Conservation (phyloP, 1,284 basidiomycete species). For the Cryptococcus neoformans region DNA sequence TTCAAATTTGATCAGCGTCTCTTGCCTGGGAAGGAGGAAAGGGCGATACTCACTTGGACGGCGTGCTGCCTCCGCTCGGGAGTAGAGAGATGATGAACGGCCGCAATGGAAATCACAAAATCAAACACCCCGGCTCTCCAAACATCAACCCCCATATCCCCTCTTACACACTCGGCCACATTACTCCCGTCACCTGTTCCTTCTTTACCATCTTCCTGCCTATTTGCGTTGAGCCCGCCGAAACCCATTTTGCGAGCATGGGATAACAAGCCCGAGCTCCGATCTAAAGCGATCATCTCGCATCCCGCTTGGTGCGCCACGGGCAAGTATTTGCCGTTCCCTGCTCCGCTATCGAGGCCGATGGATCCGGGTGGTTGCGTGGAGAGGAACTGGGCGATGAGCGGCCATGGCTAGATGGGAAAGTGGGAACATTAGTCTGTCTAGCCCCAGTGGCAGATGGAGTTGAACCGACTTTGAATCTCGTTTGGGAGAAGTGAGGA, state of each 20-base stretch:
- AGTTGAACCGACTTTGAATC: constrained; percentile 69
- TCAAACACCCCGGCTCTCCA: constrained; percentile 79
- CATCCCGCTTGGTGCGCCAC: constrained; percentile 51
- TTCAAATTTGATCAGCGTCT: background rate
- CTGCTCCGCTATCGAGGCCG: constrained; percentile 92
- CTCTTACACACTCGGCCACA: constrained; percentile 40
- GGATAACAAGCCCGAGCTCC: constrained; percentile 69
- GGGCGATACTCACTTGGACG: too few species aligned
- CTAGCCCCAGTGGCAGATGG: constrained; percentile 8
- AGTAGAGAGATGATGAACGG: constrained; percentile 69
- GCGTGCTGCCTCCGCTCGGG: too few species aligned
- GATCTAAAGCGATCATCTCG: constrained; percentile 73
- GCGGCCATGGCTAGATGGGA: constrained; percentile 78
- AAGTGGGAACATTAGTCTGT: background rate
- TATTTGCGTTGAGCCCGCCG: background rate
- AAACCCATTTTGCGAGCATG: constrained; percentile 59
- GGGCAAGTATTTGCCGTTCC: constrained; percentile 95
- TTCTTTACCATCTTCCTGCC: background rate
- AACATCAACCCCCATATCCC: constrained; percentile 61
- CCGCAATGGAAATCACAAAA: constrained; percentile 91
- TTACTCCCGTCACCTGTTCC: constrained; percentile 14
- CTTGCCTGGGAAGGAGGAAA: too few species aligned
- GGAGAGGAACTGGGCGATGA: constrained; percentile 77
- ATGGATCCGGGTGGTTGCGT: constrained; percentile 71
- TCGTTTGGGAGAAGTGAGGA: constrained; percentile 84